Evolutionary conservation across 73 alveolate genomes (phyloP).

Genomic region (Tetrahymena thermophila): DNA sequence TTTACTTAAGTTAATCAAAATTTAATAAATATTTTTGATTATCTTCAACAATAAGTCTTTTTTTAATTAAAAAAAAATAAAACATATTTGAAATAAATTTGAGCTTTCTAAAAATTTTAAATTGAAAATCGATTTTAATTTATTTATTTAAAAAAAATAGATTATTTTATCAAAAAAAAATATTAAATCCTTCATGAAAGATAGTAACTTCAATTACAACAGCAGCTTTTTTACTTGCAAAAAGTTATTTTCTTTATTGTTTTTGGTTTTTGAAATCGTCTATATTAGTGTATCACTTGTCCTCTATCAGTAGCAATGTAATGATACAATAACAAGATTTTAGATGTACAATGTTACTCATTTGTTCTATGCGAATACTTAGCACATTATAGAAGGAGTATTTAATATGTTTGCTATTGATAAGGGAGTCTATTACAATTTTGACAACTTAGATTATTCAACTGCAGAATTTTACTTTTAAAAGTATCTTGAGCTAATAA

Average conservation of each 20-base stretch:
- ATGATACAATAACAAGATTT: background rate
- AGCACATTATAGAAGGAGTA: background rate
- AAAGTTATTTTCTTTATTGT: background rate
- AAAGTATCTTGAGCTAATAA: background rate
- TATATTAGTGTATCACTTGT: background rate
- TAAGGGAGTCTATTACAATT: background rate
- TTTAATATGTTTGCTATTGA: background rate
- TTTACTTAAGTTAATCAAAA: too few relatives aligned
- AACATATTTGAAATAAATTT: too few relatives aligned
- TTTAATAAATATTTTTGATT: too few relatives aligned
- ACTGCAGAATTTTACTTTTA: background rate
- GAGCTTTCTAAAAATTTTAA: background rate
- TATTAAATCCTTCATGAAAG: background rate
- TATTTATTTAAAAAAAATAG: background rate
- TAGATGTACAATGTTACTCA: background rate
- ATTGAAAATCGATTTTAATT: background rate
- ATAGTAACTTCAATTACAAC: background rate
- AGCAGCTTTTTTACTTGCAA: background rate
- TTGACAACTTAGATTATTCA: background rate
- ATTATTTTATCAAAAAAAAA: background rate
- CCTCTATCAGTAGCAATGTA: background rate
- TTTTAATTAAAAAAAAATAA: too few relatives aligned
- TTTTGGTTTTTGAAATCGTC: background rate
- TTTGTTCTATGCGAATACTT: background rate
- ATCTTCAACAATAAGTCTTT: too few relatives aligned